Percentiles rank a stretch among this genome's conserved stretches.
These are phyloP conservation scores for Tubosaeta brunneosetosa DNA, from an alignment of 768 basidiomycete genomes.

Conservation along the genomic window DNA sequence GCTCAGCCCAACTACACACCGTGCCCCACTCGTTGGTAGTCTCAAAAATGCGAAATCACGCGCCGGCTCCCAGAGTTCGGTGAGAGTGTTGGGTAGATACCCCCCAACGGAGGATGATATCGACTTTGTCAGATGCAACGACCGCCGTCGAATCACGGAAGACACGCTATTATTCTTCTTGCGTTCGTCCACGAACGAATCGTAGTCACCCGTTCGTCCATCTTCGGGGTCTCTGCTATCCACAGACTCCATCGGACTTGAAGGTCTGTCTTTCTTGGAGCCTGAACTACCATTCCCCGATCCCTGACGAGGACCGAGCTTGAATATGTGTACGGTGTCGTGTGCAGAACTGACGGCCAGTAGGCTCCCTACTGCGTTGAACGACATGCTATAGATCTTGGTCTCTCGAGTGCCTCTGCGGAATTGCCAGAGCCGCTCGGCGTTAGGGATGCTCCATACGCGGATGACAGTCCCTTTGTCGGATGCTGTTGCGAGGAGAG, in stretches of 20 bases:
- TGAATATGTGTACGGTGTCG: constrained; percentile 96
- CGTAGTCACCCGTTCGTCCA: constrained; percentile 67
- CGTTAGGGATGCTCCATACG: constrained; percentile 86
- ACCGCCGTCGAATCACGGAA: constrained; percentile 62
- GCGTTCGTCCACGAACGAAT: constrained; percentile 77
- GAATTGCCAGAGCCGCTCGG: constrained; percentile 95
- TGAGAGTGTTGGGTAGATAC: constrained; percentile 82
- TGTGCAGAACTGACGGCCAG: constrained; percentile 88
- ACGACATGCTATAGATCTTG: constrained; percentile 78
- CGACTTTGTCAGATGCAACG: constrained; percentile 69
- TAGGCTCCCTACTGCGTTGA: constrained; percentile 79
- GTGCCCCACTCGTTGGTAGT: constrained; percentile 70
- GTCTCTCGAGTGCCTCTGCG: constrained; percentile 84
- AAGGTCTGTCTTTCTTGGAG: constrained; percentile 31
- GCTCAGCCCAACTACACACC: constrained; percentile 86
- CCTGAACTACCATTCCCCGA: constrained; percentile 8
- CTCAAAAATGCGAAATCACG: constrained; percentile 91
- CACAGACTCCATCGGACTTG: constrained; percentile 62
- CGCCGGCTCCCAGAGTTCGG: constrained; percentile 96
- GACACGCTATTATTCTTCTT: constrained; percentile 54
- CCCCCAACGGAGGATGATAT: constrained; percentile 77
- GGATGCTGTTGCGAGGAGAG: constrained; percentile 86
- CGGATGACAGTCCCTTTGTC: constrained; percentile 97
- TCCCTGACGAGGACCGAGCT: constrained; percentile 51
- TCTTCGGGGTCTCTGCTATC: constrained; percentile 60